A percentile compares a stretch with the other conserved stretches of the same genome.
Evolutionary conservation across 2,329 filamentous ascomycete species (phyloP).

Genomic region (Pyrenochaeta sp.): DNA sequence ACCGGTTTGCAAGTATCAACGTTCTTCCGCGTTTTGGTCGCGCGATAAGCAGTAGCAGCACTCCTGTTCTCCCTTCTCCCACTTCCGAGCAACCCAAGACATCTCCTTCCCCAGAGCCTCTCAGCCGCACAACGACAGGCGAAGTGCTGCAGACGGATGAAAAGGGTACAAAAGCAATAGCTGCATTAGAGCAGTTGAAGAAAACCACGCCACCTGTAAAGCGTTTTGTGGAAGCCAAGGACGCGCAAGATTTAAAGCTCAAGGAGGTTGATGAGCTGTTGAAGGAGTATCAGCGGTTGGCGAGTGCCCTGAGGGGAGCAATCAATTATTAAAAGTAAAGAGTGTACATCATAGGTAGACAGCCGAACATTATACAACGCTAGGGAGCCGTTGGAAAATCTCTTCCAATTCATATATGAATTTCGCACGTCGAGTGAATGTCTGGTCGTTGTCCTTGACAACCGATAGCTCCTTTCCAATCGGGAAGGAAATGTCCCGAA

Average conservation of each 20-base stretch:
- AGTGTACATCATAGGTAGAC: conserved; percentile 3
- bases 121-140: conserved; percentile 25
- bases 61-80: conserved; percentile 53
- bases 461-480: too few species aligned
- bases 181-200: conserved; percentile 55
- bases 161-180: conserved; percentile 51
- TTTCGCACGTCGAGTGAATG: neutral
- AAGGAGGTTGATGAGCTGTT: conserved; percentile 59
- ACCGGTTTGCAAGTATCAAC: conserved; percentile 76
- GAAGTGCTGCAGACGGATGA: conserved; percentile 35
- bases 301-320: conserved; percentile 53
- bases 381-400: neutral
- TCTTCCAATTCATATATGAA: neutral
- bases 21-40: conserved; percentile 80
- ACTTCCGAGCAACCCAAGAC: conserved; percentile 42
- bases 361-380: neutral
- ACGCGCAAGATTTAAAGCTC: conserved; percentile 56
- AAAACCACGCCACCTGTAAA: conserved; percentile 58
- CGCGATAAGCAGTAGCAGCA: conserved; percentile 51
- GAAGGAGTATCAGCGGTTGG: conserved; percentile 55
- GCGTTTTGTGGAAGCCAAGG: conserved; percentile 57
- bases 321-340: conserved; percentile 42
- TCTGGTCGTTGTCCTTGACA: neutral
- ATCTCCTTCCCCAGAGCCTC: conserved; percentile 29
- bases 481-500: conserved; percentile 16